phyloP scores from a whole-genome alignment of 2,329 filamentous ascomycete genomes.

The Colletotrichum tropicale region DNA sequence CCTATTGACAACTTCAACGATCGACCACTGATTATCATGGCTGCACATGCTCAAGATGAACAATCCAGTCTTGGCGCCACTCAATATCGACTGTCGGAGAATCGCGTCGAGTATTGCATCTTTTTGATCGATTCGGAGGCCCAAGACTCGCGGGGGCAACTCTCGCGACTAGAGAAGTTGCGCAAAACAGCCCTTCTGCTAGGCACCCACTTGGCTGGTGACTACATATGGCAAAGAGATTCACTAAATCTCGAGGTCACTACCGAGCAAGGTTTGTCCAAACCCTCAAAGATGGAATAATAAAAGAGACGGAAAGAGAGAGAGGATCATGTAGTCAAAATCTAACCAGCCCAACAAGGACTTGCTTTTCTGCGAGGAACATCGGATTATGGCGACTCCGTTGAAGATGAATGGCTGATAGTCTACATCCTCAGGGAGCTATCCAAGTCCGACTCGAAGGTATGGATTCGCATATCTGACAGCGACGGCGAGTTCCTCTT shows the following conservation, averaged over 20 bases:
- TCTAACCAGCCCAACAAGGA: slow-evolving; percentile 34
- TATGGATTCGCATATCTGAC: slow-evolving; percentile 86
- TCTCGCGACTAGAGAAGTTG: slow-evolving; percentile 71
- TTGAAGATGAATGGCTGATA: slow-evolving; percentile 97
- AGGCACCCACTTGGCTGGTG: slow-evolving; percentile 68
- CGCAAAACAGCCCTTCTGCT: slow-evolving; percentile 71
- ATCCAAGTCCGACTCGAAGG: slow-evolving; percentile 70
- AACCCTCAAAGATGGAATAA: neutral
- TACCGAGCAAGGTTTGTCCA: slow-evolving; percentile 57
- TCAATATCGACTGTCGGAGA: slow-evolving; percentile 67
- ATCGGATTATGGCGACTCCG: slow-evolving; percentile 90
- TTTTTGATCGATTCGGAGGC: slow-evolving; percentile 66
- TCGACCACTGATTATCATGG: neutral
- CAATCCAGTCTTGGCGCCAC: neutral
- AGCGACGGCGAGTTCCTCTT: slow-evolving; percentile 95
- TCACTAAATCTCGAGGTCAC: slow-evolving; percentile 73
- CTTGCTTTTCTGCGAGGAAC: slow-evolving; percentile 72
- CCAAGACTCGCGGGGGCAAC: slow-evolving; percentile 55
- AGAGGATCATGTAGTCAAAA: neutral
- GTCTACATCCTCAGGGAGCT: slow-evolving; percentile 88
- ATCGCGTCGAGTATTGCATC: slow-evolving; percentile 84
- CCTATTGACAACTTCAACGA: neutral
- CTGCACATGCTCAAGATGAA: neutral
- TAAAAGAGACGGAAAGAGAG: neutral
- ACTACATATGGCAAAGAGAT: slow-evolving; percentile 96